phyloP scores from a whole-genome alignment of 805 yeast genomes.

The Saturnispora ahearnii region DNA sequence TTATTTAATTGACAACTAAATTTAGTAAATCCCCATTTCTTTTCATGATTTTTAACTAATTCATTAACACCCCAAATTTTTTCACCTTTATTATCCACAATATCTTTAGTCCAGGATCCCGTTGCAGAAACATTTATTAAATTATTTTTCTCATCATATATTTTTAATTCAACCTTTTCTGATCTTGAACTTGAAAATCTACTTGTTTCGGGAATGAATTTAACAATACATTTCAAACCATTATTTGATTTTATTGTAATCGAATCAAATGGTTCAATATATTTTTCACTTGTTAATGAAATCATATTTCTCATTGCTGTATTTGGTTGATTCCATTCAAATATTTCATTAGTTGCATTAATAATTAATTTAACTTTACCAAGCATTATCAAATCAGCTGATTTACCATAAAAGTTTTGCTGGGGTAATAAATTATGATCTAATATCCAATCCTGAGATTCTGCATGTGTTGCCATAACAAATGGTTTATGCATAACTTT shows the following conservation, averaged over 20 bases:
- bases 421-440: constrained; percentile 59
- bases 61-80: constrained; percentile 67
- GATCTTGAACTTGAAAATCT: constrained; percentile 81
- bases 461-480: constrained; percentile 71
- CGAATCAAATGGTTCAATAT: constrained; percentile 73
- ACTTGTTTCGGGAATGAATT: constrained; percentile 64
- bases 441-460: constrained; percentile 60
- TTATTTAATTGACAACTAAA: constrained; percentile 79
- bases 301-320: constrained; percentile 76
- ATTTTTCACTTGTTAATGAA: constrained; percentile 76
- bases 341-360: constrained; percentile 52
- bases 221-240: constrained; percentile 63
- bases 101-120: constrained; percentile 81
- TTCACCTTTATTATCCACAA: constrained; percentile 36
- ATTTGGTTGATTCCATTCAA: constrained; percentile 76
- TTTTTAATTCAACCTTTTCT: constrained; percentile 49
- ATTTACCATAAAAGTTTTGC: constrained; percentile 94
- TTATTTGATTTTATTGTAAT: constrained; percentile 57
- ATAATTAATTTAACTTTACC: constrained; percentile 55
- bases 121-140: constrained; percentile 30
- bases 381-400: constrained; percentile 69
- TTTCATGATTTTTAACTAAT: constrained; percentile 45
- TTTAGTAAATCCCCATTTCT: constrained; percentile 77
- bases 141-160: constrained; percentile 27
- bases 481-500: constrained; percentile 80